Evolutionary conservation across 495 filamentous ascomycete genomes (phyloP), one percentile per base, ranked within the genome.

Genomic region (Tuber borchii): DNA sequence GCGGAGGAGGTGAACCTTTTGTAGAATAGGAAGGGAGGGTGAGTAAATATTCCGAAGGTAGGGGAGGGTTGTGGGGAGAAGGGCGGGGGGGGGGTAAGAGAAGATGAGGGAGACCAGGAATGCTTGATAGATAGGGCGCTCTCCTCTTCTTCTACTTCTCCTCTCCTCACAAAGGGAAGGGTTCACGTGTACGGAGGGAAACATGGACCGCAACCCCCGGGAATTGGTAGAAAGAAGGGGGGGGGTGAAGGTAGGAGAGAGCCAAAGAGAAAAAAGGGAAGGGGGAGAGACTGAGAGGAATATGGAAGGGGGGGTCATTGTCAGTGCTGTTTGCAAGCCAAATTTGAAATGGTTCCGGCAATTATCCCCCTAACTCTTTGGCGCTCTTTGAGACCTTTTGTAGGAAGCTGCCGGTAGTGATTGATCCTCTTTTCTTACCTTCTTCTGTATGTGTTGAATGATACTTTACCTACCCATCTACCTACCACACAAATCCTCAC

Each of bases 301-400:
- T 22, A 56, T 8, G 0, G 22, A n/a, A 12, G 56, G 56, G 56
- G 17, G 45, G 56, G 56, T 16, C 56, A 26, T 26, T 46, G 56
- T 31, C 56, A 16, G n/a, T 3, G 2, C 56, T 61, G 26, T 61
- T 61, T 61, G 56, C 56, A 61, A 61, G 56, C 56, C 56, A 61
- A 61, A 61, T 61, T 61, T 61, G 56, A 61, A 61, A 61, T 61
- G 26, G n/a, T 61, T 61, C 56, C 56, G 56, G 56, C 56, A 31
- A 61, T 61, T 61, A 31, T 61, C 56, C 56, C 56, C 56, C 56
- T 31, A 61, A 61, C n/a, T 61, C 56, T 56, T 26, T 61, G 56
- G n/a, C 56, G 56, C 56, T 31, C 56, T 61, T 61, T 31, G n/a
- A 61, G 56, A 61, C n/a, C n/a, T 61, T 61, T 61, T 61, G 56